Conservation (phyloP, 495 filamentous ascomycete genomes). For the Copromyces sp. region DNA sequence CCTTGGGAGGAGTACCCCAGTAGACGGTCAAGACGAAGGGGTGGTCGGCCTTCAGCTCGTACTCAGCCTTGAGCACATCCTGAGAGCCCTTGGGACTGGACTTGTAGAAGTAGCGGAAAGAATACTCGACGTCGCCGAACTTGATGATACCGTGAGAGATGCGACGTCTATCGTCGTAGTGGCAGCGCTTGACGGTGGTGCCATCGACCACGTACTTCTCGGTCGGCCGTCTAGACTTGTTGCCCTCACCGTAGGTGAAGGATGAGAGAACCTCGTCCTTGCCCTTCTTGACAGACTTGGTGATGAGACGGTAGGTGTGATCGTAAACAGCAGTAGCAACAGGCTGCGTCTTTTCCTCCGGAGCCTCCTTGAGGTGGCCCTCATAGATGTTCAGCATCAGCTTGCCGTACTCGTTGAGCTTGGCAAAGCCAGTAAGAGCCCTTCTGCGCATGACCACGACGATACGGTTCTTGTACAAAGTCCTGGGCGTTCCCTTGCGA, state of each 20-base stretch:
- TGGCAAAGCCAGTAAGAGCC: conserved; percentile 13
- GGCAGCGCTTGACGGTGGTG: not conserved
- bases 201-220: conserved; percentile 5
- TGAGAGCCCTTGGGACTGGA: conserved; percentile 1
- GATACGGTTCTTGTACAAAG: conserved; percentile 8
- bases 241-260: conserved; percentile 8
- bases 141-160: conserved; percentile 8
- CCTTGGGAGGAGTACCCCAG: conserved; percentile 15
- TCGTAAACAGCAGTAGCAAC: conserved; percentile 13
- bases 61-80: conserved; percentile 17
- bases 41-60: not conserved
- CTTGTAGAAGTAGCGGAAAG: conserved; percentile 17
- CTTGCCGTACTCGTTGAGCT: not conserved
- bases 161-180: conserved; percentile 14
- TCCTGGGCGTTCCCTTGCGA: conserved; percentile 10
- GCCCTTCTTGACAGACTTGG: not conserved
- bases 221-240: conserved; percentile 3
- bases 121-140: conserved; percentile 5
- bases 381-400: conserved; percentile 10
- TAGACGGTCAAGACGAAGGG: conserved; percentile 6
- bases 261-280: not conserved
- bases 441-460: conserved; percentile 9
- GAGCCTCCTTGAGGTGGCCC: not conserved
- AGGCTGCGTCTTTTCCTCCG: not conserved
- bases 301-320: conserved; percentile 8